Base-by-base conservation (phyloP, 148 eudicot species). In the Bassia scoparia region DNA sequence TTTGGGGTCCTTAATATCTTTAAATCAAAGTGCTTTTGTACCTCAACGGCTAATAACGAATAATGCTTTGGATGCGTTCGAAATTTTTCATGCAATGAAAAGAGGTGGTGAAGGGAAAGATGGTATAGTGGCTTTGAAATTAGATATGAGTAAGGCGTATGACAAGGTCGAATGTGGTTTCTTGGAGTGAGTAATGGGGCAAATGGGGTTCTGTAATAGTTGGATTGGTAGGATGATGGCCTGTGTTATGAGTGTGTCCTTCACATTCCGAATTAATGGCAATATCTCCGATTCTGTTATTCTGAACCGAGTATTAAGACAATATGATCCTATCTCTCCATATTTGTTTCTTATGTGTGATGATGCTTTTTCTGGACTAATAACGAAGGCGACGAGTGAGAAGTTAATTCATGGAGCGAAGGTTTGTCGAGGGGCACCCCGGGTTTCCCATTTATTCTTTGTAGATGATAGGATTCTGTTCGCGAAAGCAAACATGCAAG, bases 261-360 rank as follows among this genome's bases (percentile, higher is more conserved):
- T 53, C 8, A 0, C 65, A 0, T 29, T 61, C 38, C 3, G 14
- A 0, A 4, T 30, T 2, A 61, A 61, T 30, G 38, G 38, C 6
- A 27, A 10, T 3, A 14, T 16, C 0, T 0, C n/a, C 0, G 1
- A 13, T 0, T 2, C 11, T 2, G 0, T 61, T 1, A 12, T 3
- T 3, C 69, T 53, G 5, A 0, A 1, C 0, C 29, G 69, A 0
- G 31, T 52, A 6, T 5, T 66, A 0, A 11, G 52, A 0, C 53
- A 66, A 23, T 30, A 53, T 17, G 69, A 43, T 15, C 69, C 53
- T 2, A 41, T 66, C 0, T 43, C 69, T 2, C 53, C 69, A 0
- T 44, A 24, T 9, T 1, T 66, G 0, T 66, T 66, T 53, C 3
- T 66, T 1, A 1, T 66, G 0, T 66, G 31, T 43, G 69, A 49